These are phyloP conservation scores for Lodderomyces orthopsilosis DNA, from an alignment of 1,139 yeast genomes.

Conservation along the genomic window DNA sequence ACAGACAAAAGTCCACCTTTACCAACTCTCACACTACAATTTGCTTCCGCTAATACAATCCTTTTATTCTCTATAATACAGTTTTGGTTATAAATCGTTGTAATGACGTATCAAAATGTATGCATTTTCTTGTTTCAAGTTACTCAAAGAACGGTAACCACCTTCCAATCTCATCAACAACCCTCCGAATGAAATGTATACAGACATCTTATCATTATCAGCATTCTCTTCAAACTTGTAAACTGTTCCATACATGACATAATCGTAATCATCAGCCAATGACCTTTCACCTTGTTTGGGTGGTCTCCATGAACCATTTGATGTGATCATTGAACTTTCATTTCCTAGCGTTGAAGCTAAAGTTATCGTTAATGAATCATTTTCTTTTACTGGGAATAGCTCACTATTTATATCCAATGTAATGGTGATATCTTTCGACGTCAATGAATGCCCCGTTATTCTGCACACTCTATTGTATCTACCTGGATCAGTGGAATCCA, in stretches of 20 bases:
- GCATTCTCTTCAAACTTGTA: constrained; percentile 92
- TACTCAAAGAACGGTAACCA: constrained; percentile 82
- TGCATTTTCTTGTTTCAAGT: constrained; percentile 90
- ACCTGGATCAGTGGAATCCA: constrained; percentile 82
- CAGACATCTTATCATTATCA: constrained; percentile 73
- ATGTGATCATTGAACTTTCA: constrained; percentile 50
- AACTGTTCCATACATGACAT: constrained; percentile 97
- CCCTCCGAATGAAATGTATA: constrained; percentile 95
- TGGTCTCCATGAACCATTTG: constrained; percentile 87
- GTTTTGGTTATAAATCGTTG: constrained; percentile 25
- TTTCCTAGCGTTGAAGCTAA: constrained; percentile 77
- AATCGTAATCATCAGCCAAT: constrained; percentile 94
- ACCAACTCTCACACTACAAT: neutral
- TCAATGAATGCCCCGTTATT: constrained; percentile 82
- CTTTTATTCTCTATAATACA: constrained; percentile 10
- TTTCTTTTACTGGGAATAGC: constrained; percentile 77
- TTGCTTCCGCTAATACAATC: neutral
- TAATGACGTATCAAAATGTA: constrained; percentile 83
- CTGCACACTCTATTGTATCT: constrained; percentile 92
- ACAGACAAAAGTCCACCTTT: too few relatives aligned
- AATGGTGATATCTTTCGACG: constrained; percentile 78
- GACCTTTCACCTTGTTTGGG: constrained; percentile 86
- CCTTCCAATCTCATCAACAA: constrained; percentile 93
- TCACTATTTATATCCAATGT: constrained; percentile 92
- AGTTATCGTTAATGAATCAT: constrained; percentile 84